Percentiles rank a stretch among this genome's conserved stretches.
Conservation (phyloP, 495 filamentous ascomycete genomes). For the Xylaria castorea region DNA sequence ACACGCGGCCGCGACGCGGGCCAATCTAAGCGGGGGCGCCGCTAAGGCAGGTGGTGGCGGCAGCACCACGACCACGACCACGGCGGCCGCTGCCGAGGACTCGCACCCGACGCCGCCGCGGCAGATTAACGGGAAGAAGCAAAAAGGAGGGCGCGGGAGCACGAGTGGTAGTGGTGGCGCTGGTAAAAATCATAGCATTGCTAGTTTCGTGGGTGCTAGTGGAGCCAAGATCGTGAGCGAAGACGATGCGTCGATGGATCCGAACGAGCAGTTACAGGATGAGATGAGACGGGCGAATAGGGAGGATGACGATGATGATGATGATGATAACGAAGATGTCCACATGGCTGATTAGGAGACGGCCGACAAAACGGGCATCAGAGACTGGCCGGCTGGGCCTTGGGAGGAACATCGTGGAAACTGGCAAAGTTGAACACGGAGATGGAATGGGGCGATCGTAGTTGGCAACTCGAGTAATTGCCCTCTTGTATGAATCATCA, state of each 20-base stretch:
- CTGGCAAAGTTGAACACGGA: neutral
- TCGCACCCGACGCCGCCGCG: constrained; percentile 1
- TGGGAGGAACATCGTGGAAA: neutral
- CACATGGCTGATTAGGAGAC: constrained; percentile 59
- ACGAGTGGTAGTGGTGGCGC: neutral
- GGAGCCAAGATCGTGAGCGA: constrained; percentile 37
- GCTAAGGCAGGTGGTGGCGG: constrained; percentile 20
- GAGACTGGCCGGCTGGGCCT: neutral
- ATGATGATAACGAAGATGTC: constrained; percentile 54
- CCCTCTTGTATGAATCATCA: constrained; percentile 4
- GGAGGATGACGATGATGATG: constrained; percentile 37
- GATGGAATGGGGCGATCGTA: neutral
- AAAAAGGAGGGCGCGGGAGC: constrained; percentile 37
- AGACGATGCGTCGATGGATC: constrained; percentile 40
- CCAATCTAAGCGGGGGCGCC: constrained; percentile 46
- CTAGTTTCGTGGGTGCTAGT: constrained; percentile 39
- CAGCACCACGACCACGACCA: neutral
- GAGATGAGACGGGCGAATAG: constrained; percentile 54
- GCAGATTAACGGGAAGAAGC: constrained; percentile 36
- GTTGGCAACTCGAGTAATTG: neutral
- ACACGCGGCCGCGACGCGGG: constrained; percentile 47
- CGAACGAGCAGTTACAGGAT: constrained; percentile 52
- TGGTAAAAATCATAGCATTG: constrained; percentile 21
- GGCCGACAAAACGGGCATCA: neutral
- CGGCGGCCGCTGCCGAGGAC: neutral